These are phyloP conservation scores for Primulina tabacum DNA, from an alignment of 257 asterid genomes.

Conservation along the genomic window DNA sequence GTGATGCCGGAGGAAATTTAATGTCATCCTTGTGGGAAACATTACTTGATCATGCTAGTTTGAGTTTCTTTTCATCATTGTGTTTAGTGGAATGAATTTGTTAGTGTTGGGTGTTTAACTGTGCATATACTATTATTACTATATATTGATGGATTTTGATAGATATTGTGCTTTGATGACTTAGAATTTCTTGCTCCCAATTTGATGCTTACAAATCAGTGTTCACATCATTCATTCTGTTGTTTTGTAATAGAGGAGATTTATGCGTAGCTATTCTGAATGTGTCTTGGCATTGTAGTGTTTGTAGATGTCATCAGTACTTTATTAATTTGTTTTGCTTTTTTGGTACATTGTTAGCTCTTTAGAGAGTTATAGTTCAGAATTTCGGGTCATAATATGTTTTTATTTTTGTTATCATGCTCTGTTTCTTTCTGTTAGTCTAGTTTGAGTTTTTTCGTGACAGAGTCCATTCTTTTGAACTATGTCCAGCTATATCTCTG, in stretches of 20 bases:
- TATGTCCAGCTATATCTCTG: slow-evolving; percentile 84
- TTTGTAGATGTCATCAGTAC: neutral
- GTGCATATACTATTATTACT: neutral
- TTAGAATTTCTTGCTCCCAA: neutral
- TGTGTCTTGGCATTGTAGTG: neutral
- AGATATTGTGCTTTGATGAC: neutral
- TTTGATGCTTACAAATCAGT: slow-evolving; percentile 11
- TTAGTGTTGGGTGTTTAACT: neutral
- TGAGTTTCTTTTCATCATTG: slow-evolving; percentile 2
- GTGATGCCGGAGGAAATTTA: neutral
- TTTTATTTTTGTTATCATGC: slow-evolving; percentile 1
- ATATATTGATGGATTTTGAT: neutral
- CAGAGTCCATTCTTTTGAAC: slow-evolving; percentile 13
- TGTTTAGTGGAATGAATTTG: slow-evolving; percentile 25
- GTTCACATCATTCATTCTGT: neutral
- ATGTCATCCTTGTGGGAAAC: neutral
- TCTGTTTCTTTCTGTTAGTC: slow-evolving; percentile 8
- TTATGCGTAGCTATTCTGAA: neutral
- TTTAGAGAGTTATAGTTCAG: neutral
- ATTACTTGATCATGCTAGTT: slow-evolving; percentile 11
- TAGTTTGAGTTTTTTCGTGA: slow-evolving; percentile 11
- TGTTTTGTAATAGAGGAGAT: neutral
- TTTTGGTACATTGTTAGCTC: slow-evolving; percentile 1
- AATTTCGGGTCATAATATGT: neutral
- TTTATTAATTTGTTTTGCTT: neutral